Evolutionary conservation across 768 basidiomycete genomes (phyloP).

Genomic region (Rhodocollybia butyracea): DNA sequence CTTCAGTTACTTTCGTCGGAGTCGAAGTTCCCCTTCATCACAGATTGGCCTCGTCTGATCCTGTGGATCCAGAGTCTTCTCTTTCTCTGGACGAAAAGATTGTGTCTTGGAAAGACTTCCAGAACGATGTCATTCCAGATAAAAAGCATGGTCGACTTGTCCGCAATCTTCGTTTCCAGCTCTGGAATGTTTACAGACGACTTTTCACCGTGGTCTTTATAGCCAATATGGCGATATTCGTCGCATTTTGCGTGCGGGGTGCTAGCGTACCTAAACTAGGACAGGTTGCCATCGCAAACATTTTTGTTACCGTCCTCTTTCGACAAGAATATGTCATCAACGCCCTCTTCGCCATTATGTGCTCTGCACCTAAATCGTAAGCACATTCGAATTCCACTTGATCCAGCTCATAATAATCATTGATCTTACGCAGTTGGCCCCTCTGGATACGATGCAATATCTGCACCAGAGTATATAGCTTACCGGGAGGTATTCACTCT

Average conservation of each 20-base stretch:
- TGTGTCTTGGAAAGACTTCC: conserved; percentile 32
- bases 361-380: conserved; percentile 38
- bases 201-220: conserved; percentile 57
- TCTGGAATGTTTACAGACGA: conserved; percentile 44
- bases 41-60: not conserved
- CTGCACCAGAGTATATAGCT: conserved; percentile 54
- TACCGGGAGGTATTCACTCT: conserved; percentile 58
- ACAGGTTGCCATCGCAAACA: conserved; percentile 41
- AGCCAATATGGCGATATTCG: conserved; percentile 50
- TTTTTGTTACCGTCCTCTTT: conserved; percentile 37
- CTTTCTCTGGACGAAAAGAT: conserved; percentile 12
- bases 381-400: conserved; percentile 27
- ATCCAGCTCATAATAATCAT: conserved; percentile 52
- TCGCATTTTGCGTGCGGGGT: conserved; percentile 34
- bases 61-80: conserved; percentile 14
- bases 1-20: not conserved
- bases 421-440: conserved; percentile 16
- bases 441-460: conserved; percentile 44
- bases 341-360: conserved; percentile 49
- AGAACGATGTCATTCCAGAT: conserved; percentile 32
- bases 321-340: conserved; percentile 56
- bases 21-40: not conserved
- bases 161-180: conserved; percentile 36
- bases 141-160: conserved; percentile 31
- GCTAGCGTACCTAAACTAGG: conserved; percentile 35